Evolutionary conservation across 1,139 yeast species (phyloP), one percentile per base, ranked within the genome.

Genomic region (Saccharomyces hybrid): DNA sequence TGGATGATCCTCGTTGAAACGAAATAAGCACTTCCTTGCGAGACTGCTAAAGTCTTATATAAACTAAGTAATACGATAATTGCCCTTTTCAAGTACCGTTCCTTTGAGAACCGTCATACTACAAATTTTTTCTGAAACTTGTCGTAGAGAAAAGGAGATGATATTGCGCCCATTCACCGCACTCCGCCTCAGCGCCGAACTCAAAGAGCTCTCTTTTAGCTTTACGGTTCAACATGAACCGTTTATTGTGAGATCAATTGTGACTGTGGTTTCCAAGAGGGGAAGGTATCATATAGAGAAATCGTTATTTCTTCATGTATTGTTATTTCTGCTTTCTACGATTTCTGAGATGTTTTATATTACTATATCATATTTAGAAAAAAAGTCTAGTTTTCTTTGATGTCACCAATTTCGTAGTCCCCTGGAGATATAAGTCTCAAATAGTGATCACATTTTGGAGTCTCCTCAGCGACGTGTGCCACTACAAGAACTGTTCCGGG

Each of bases 401-500:
- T 52, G 44, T 58, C 55, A 2, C 62, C 64, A 12, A 70, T 59
- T 51, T 66, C 68, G 54, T 69, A 69, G 48, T 69, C 58, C 1
- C 75, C 75, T 4, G 74, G 75, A 1, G 63, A 62, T 1, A 67
- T 53, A 27, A 82, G 70, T 49, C 72, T 67, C 42, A 83, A 65
- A 61, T 68, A 81, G 56, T 76, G 75, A 56, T 81, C 78, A 60
- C 86, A 81, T 11, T 68, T 64, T 0, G 88, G 87, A 4, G 85
- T 76, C 63, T 85, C 91, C 42, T 77, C 76, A 3, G 61, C 64
- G 31, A 88, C 78, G 69, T 91, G 98, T 0, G 96, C 96, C 46
- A 91, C 87, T 0, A 85, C 76, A 50, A 91, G 75, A 4, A 86
- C 82, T 0, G 95, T 84, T 2, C 91, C 86, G 3, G 80, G 77